Evolutionary conservation across 345 rosid species (phyloP).

Genomic region (Hibiscus mutabilis): DNA sequence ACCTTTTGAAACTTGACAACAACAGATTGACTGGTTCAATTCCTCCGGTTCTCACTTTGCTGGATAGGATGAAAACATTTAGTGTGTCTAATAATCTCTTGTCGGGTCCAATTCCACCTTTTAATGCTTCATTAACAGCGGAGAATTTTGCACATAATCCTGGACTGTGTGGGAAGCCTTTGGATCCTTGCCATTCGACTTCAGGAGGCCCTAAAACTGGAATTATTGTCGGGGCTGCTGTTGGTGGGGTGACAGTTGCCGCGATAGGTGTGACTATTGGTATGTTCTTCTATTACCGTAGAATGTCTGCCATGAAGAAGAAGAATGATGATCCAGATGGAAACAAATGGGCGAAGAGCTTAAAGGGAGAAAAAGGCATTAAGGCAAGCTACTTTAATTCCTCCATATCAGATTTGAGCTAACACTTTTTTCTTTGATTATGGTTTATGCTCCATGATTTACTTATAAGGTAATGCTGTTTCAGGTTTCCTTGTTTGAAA

Average conservation of each 20-base stretch:
- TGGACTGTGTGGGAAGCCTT: conserved; percentile 57
- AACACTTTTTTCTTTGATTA: neutral
- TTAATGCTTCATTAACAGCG: fast-evolving
- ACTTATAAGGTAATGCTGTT: conserved; percentile 16
- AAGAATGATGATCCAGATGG: conserved; percentile 89
- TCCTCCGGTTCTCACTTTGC: conserved; percentile 40
- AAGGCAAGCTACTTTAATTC: conserved; percentile 45
- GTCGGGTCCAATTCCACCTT: conserved; percentile 46
- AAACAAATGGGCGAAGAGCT: conserved; percentile 78
- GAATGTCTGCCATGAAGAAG: conserved; percentile 37
- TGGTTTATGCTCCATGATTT: neutral
- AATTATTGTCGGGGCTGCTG: conserved; percentile 54
- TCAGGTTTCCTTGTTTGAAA: conserved; percentile 90
- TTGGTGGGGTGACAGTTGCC: conserved; percentile 57
- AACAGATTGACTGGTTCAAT: conserved; percentile 57
- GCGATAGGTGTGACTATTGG: conserved; percentile 46
- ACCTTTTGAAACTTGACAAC: conserved; percentile 55
- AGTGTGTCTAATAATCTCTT: conserved; percentile 61
- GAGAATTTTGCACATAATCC: conserved; percentile 40
- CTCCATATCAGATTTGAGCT: neutral
- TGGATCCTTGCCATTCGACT: conserved; percentile 31
- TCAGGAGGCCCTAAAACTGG: conserved; percentile 28
- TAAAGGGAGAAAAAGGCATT: conserved; percentile 54
- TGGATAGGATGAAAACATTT: conserved; percentile 45
- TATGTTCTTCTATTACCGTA: conserved; percentile 53